Evolutionary conservation across 768 basidiomycete species (phyloP).

Genomic region (Xanthoconium purpureum): DNA sequence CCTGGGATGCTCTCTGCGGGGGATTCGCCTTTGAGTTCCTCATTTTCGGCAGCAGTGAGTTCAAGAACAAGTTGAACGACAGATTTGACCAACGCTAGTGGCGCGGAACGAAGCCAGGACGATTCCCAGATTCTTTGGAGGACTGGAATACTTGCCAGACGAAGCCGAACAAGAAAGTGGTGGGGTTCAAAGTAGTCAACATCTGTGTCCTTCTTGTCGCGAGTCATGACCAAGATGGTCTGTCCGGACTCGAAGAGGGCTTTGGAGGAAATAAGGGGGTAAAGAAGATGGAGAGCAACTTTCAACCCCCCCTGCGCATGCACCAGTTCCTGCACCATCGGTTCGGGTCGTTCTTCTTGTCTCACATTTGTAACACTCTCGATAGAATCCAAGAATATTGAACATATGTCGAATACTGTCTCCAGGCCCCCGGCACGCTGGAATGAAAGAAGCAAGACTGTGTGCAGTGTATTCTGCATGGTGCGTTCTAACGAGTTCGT

Average conservation of each 20-base stretch:
- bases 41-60: slow-evolving; percentile 77
- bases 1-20: slow-evolving; percentile 35
- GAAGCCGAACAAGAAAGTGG: slow-evolving; percentile 81
- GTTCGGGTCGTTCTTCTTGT: slow-evolving; percentile 55
- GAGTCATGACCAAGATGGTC: slow-evolving; percentile 64
- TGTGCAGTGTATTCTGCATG: slow-evolving; percentile 70
- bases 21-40: slow-evolving; percentile 56
- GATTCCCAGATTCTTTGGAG: slow-evolving; percentile 76
- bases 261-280: slow-evolving; percentile 74
- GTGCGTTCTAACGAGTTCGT: slow-evolving; percentile 59
- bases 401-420: slow-evolving; percentile 57
- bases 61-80: slow-evolving; percentile 78
- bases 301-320: slow-evolving; percentile 82
- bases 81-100: slow-evolving; percentile 69
- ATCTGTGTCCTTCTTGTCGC: slow-evolving; percentile 78
- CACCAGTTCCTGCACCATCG: slow-evolving; percentile 59
- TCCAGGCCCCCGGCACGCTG: slow-evolving; percentile 69
- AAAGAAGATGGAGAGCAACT: slow-evolving; percentile 73
- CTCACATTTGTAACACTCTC: slow-evolving; percentile 47
- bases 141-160: slow-evolving; percentile 66
- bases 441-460: slow-evolving; percentile 75
- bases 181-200: slow-evolving; percentile 79
- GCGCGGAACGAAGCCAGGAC: slow-evolving; percentile 74
- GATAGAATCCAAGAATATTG: slow-evolving; percentile 53
- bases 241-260: slow-evolving; percentile 84